These are phyloP conservation scores for Betula pendula DNA, from an alignment of 306 rosid species.

Conservation along the genomic window DNA sequence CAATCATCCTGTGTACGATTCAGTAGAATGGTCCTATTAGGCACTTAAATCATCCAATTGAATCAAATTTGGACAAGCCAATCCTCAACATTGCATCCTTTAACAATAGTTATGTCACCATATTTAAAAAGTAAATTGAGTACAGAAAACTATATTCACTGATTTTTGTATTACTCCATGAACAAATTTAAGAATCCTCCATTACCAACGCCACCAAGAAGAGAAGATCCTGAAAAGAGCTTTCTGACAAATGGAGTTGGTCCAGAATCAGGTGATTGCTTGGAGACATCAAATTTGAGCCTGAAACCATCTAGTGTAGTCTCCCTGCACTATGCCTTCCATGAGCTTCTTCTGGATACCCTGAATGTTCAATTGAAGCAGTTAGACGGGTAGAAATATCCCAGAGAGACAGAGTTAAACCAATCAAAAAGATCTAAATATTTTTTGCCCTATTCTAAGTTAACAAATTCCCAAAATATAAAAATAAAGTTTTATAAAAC, in stretches of 20 bases:
- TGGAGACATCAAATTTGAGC: slow-evolving; percentile 46
- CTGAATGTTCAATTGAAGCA: too few species aligned
- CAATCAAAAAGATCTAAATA: not conserved
- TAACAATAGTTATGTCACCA: slow-evolving; percentile 1
- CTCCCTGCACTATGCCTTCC: slow-evolving; percentile 59
- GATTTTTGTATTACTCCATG: not conserved
- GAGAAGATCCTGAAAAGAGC: slow-evolving; percentile 67
- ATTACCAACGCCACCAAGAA: slow-evolving; percentile 49
- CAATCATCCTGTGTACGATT: not conserved
- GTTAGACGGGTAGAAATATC: too few species aligned
- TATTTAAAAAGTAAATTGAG: not conserved
- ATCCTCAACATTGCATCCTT: slow-evolving; percentile 3
- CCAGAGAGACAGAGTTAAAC: too few species aligned
- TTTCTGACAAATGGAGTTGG: slow-evolving; percentile 41
- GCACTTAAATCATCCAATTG: not conserved
- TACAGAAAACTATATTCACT: not conserved
- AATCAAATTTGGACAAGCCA: slow-evolving; percentile 15
- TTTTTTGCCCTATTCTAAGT: too few species aligned
- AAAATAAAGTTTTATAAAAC: too few species aligned
- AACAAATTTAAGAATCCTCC: slow-evolving; percentile 21
- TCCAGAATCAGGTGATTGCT: slow-evolving; percentile 30
- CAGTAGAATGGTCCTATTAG: not conserved
- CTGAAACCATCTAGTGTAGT: slow-evolving; percentile 58
- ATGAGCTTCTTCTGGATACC: too few species aligned
- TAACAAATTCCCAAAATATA: too few species aligned